These are phyloP conservation scores for Xylariaceae sp. DNA, from an alignment of 2,329 filamentous ascomycete genomes.

Conservation along the genomic window DNA sequence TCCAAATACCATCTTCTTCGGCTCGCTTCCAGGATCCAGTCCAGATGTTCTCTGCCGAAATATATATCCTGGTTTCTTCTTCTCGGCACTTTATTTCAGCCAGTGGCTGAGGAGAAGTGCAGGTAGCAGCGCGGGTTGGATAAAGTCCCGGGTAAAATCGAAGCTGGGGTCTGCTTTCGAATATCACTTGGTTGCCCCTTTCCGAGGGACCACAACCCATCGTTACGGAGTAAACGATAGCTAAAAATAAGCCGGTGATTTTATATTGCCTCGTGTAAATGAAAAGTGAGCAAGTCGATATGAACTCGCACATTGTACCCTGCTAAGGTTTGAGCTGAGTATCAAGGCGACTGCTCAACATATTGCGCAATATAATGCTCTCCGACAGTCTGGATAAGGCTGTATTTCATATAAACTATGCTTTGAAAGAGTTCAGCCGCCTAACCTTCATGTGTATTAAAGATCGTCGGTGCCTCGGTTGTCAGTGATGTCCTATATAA, in stretches of 20 bases:
- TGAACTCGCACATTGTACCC: constrained; percentile 6
- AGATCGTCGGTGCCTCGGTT: constrained; percentile 21
- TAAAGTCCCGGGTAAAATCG: constrained; percentile 25
- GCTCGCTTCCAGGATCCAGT: constrained; percentile 7
- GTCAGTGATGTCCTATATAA: neutral
- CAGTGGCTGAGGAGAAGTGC: neutral
- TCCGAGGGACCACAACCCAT: neutral
- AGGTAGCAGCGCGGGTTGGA: constrained; percentile 18
- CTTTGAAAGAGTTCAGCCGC: constrained; percentile 11
- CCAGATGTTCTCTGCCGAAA: neutral
- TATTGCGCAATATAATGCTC: constrained; percentile 24
- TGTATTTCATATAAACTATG: constrained; percentile 20
- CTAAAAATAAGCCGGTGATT: constrained; percentile 10
- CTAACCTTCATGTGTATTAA: neutral
- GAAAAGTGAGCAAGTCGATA: constrained; percentile 6
- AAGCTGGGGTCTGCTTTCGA: constrained; percentile 18
- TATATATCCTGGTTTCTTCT: neutral
- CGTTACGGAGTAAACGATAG: neutral
- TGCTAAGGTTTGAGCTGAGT: constrained; percentile 6
- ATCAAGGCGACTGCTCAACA: constrained; percentile 14
- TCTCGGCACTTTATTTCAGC: constrained; percentile 20
- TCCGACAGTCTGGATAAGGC: constrained; percentile 20
- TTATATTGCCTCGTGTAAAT: constrained; percentile 9
- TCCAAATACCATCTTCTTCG: neutral
- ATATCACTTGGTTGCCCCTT: neutral